Evolutionary conservation across 768 basidiomycete genomes (phyloP).

Genomic region (Agaricus subrufescens): DNA sequence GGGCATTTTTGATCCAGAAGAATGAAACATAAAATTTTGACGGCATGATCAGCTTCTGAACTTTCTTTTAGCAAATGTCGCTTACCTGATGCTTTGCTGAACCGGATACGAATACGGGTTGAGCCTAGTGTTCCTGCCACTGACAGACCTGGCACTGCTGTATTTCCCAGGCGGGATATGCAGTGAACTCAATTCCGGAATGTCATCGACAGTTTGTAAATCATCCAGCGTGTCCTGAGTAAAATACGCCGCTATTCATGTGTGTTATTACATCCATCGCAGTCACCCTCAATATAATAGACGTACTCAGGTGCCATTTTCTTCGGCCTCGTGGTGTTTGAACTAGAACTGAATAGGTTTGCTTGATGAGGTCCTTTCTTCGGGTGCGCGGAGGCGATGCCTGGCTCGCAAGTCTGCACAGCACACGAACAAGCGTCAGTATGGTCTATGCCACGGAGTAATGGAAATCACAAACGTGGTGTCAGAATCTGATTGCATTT

Average conservation of each 20-base stretch:
- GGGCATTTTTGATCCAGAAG: background rate
- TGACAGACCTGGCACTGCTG: constrained; percentile 48
- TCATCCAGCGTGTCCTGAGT: constrained; percentile 56
- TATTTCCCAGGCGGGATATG: constrained; percentile 58
- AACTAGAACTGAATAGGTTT: constrained; percentile 77
- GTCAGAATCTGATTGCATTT: constrained; percentile 46
- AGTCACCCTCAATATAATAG: constrained; percentile 4
- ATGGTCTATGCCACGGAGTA: background rate
- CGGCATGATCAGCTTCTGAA: constrained; percentile 5
- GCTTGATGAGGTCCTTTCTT: constrained; percentile 59
- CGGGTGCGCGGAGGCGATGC: constrained; percentile 13
- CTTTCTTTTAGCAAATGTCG: background rate
- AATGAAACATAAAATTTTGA: background rate
- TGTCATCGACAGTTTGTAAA: constrained; percentile 56
- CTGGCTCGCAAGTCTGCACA: constrained; percentile 8
- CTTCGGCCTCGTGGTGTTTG: constrained; percentile 59
- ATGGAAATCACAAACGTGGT: constrained; percentile 33
- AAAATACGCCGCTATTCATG: constrained; percentile 65
- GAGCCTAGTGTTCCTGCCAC: constrained; percentile 29
- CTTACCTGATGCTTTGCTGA: background rate
- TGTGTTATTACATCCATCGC: background rate
- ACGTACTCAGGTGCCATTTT: constrained; percentile 80
- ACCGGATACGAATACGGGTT: constrained; percentile 17
- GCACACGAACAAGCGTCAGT: background rate
- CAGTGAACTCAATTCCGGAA: constrained; percentile 47